Evolutionary conservation across 495 filamentous ascomycete species (phyloP).

Genomic region (Penicillium desertorum): DNA sequence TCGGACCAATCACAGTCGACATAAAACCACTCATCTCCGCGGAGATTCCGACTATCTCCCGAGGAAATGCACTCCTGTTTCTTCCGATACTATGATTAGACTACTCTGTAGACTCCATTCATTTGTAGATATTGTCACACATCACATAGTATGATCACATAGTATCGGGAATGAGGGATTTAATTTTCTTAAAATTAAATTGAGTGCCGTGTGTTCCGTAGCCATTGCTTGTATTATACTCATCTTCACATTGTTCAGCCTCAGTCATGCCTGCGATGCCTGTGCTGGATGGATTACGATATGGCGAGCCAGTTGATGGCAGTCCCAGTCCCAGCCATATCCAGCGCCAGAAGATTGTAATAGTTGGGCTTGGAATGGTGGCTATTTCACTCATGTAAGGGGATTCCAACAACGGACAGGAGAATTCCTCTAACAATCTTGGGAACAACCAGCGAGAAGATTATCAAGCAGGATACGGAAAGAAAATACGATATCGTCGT

Average conservation of each 20-base stretch:
- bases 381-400: constrained; percentile 89
- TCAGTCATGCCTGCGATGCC: constrained; percentile 28
- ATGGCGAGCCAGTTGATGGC: constrained; percentile 32
- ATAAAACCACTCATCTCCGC: constrained; percentile 16
- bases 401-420: not conserved
- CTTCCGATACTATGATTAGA: constrained; percentile 6
- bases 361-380: constrained; percentile 95
- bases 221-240: not conserved
- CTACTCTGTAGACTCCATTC: too few relatives aligned
- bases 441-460: constrained; percentile 66
- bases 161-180: not conserved
- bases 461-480: constrained; percentile 81
- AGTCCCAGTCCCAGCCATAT: constrained; percentile 15
- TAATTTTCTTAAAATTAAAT: constrained; percentile 17
- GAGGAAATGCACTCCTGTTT: constrained; percentile 13
- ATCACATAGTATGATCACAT: too few relatives aligned
- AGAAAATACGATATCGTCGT: constrained; percentile 84
- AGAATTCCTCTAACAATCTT: not conserved
- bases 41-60: constrained; percentile 12
- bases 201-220: constrained; percentile 9
- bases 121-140: too few relatives aligned
- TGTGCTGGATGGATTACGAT: constrained; percentile 34
- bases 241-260: constrained; percentile 3
- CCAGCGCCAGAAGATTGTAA: constrained; percentile 67
- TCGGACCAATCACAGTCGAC: constrained; percentile 4